Percentiles rank a stretch among this genome's conserved stretches.
phyloP scores from a whole-genome alignment of 1,284 basidiomycete genomes.

The Malassezia restricta region DNA sequence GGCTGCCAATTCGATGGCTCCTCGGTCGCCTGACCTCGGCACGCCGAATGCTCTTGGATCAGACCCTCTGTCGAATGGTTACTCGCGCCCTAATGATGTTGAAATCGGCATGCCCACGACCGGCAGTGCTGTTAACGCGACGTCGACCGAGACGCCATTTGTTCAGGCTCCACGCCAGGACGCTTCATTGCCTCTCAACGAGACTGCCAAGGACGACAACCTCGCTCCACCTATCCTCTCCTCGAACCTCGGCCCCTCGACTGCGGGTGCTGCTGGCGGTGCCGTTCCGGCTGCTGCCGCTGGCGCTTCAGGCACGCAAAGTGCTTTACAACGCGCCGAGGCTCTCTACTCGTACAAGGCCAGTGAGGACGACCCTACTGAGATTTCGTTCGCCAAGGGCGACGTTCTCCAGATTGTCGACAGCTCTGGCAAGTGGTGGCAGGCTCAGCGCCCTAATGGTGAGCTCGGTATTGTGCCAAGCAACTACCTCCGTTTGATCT shows the following conservation, averaged over 20 bases:
- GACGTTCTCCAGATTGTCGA: slow-evolving; percentile 89
- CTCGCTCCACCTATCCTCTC: slow-evolving; percentile 36
- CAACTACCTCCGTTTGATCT: slow-evolving; percentile 45
- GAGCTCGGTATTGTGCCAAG: slow-evolving; percentile 56
- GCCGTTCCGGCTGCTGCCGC: slow-evolving; percentile 5
- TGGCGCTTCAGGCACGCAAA: not conserved
- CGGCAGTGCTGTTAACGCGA: not conserved
- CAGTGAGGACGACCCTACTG: slow-evolving; percentile 84
- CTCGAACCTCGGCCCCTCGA: slow-evolving; percentile 18
- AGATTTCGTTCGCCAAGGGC: slow-evolving; percentile 85
- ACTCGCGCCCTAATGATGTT: not conserved
- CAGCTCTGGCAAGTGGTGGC: slow-evolving; percentile 64
- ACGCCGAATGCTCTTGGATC: not conserved
- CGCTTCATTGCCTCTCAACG: not conserved
- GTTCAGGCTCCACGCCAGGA: not conserved
- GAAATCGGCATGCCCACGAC: slow-evolving; percentile 1
- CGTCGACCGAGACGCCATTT: not conserved
- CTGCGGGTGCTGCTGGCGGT: not conserved
- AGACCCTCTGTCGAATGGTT: not conserved
- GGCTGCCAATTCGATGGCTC: not conserved
- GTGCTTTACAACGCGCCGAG: slow-evolving; percentile 58
- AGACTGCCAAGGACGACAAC: slow-evolving; percentile 10
- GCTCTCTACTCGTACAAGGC: slow-evolving; percentile 82
- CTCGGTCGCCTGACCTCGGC: not conserved
- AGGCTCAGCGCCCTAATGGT: slow-evolving; percentile 73